Conservation (phyloP, 345 rosid genomes). For the Syzygium aromaticum region DNA sequence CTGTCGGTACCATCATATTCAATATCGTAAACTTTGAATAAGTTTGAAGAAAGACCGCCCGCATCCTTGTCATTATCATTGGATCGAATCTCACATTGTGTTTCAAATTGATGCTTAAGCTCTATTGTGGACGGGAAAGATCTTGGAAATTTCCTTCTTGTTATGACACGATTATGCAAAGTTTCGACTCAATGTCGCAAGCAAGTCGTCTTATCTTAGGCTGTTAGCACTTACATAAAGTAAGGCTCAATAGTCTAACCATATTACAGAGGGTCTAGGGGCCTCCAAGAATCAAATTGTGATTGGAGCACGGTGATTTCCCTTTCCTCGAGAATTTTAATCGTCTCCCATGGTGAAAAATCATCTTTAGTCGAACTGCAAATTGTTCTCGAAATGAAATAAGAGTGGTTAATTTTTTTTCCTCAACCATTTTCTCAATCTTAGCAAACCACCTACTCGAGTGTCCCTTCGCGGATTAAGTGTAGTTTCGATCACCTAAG, state of each 20-base stretch:
- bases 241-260: background rate
- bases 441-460: no score
- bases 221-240: background rate
- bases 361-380: no score
- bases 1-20: background rate
- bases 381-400: background rate
- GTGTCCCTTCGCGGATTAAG: no score
- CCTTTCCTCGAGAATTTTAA: no score
- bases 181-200: background rate
- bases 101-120: background rate
- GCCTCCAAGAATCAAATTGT: no score
- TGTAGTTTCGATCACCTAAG: background rate
- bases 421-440: no score
- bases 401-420: no score
- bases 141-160: background rate
- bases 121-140: background rate
- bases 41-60: background rate
- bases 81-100: background rate
- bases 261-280: background rate
- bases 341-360: no score
- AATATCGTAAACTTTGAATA: background rate
- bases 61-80: background rate
- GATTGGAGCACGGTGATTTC: no score
- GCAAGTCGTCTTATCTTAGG: background rate
- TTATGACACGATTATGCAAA: background rate